Percentiles rank a stretch among this genome's conserved stretches.
These are phyloP conservation scores for Fusarium nurragi DNA, from an alignment of 2,329 filamentous ascomycete species.

Conservation along the genomic window DNA sequence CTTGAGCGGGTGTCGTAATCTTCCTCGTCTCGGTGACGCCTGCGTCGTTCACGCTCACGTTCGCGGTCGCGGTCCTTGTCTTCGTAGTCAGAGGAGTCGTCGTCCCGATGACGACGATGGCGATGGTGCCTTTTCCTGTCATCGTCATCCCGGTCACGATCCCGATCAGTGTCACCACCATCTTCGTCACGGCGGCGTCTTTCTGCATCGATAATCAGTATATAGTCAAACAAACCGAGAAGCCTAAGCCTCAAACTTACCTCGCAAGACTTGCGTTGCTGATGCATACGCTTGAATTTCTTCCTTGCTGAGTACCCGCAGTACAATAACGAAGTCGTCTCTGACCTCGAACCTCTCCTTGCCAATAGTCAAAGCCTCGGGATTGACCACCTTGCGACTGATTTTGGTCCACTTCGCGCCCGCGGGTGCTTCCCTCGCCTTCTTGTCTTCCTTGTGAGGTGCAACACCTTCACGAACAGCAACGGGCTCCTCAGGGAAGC, in stretches of 20 bases:
- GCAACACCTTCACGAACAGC: slow-evolving; percentile 89
- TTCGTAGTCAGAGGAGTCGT: slow-evolving; percentile 44
- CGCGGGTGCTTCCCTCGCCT: slow-evolving; percentile 73
- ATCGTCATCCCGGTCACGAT: slow-evolving; percentile 47
- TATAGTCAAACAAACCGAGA: neutral
- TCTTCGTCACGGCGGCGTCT: slow-evolving; percentile 48
- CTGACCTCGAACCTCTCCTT: slow-evolving; percentile 92
- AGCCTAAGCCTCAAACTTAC: slow-evolving; percentile 56
- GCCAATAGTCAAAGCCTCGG: slow-evolving; percentile 84
- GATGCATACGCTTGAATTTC: slow-evolving; percentile 90
- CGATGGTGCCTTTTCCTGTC: slow-evolving; percentile 40
- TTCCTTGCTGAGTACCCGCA: slow-evolving; percentile 85
- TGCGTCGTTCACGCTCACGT: slow-evolving; percentile 49
- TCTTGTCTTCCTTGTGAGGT: slow-evolving; percentile 88
- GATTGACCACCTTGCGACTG: slow-evolving; percentile 86
- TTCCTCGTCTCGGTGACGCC: slow-evolving; percentile 46
- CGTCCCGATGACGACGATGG: slow-evolving; percentile 41
- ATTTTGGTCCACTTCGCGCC: slow-evolving; percentile 95
- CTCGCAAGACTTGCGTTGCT: slow-evolving; percentile 82
- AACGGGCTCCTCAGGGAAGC: slow-evolving; percentile 87
- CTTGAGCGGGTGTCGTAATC: slow-evolving; percentile 43
- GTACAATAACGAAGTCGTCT: slow-evolving; percentile 92
- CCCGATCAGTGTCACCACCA: slow-evolving; percentile 43
- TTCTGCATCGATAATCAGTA: slow-evolving; percentile 41
- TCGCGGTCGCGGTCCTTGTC: slow-evolving; percentile 53